phyloP scores from a whole-genome alignment of 2,329 filamentous ascomycete species.

The Alternaria ventricosa region DNA sequence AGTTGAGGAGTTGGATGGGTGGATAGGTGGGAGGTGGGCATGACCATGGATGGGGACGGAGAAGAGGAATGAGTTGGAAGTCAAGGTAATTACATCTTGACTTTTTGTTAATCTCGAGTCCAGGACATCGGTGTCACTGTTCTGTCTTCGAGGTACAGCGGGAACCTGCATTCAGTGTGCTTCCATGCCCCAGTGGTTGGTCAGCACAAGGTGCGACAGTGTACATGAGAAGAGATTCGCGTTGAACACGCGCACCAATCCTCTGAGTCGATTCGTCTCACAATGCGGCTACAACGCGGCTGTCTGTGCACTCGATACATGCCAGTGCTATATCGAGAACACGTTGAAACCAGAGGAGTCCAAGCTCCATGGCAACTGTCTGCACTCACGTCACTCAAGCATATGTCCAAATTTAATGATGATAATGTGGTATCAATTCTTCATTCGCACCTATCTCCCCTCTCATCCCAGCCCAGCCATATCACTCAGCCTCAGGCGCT shows the following conservation, averaged over 20 bases:
- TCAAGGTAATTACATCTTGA: not conserved
- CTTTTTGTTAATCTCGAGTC: not conserved
- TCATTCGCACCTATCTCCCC: not conserved
- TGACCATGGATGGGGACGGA: too few relatives aligned
- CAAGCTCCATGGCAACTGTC: not conserved
- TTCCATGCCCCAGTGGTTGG: not conserved
- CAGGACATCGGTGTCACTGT: not conserved
- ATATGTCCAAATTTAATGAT: not conserved
- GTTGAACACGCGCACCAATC: not conserved
- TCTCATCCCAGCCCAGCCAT: not conserved
- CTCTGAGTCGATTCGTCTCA: not conserved
- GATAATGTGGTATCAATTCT: constrained; percentile 5
- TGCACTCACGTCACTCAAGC: not conserved
- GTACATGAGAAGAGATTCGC: not conserved
- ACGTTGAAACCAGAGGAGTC: not conserved
- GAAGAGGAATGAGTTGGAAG: not conserved
- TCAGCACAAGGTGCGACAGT: not conserved
- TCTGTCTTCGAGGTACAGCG: not conserved
- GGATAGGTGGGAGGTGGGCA: not conserved
- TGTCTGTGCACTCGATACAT: not conserved
- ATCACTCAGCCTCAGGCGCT: not conserved
- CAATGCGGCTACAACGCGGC: not conserved
- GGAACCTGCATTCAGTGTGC: not conserved
- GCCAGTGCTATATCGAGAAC: not conserved
- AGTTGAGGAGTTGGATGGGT: constrained; percentile 19